These are phyloP conservation scores for Boletus tylopilopsis DNA, from an alignment of 768 basidiomycete genomes.

Conservation along the genomic window DNA sequence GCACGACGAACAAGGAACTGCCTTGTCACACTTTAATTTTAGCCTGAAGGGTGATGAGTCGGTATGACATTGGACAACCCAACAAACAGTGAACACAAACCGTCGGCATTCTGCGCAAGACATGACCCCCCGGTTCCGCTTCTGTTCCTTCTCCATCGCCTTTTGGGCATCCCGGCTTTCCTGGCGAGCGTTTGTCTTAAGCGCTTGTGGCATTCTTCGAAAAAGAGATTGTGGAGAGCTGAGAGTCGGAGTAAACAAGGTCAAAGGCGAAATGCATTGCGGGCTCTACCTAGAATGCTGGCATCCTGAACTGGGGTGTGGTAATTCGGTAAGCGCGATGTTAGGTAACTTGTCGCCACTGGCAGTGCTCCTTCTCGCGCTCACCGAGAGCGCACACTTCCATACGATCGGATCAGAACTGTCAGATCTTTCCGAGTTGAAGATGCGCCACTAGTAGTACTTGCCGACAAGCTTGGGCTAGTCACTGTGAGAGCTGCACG, in stretches of 20 bases:
- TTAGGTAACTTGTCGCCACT: slow-evolving; percentile 9
- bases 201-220: slow-evolving; percentile 45
- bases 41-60: slow-evolving; percentile 38
- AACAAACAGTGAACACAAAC: slow-evolving; percentile 30
- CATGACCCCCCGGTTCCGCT: slow-evolving; percentile 53
- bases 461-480: too few relatives aligned
- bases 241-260: not conserved
- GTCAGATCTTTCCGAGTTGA: too few relatives aligned
- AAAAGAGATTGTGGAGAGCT: not conserved
- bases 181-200: slow-evolving; percentile 41
- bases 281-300: not conserved
- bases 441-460: too few relatives aligned
- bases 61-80: not conserved
- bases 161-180: slow-evolving; percentile 38
- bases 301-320: slow-evolving; percentile 5
- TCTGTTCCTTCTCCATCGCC: slow-evolving; percentile 62
- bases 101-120: slow-evolving; percentile 63
- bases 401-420: too few relatives aligned
- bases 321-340: slow-evolving; percentile 4
- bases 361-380: not conserved
- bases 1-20: slow-evolving; percentile 51
- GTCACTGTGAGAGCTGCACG: too few relatives aligned
- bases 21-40: slow-evolving; percentile 76
- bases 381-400: not conserved
- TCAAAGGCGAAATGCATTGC: not conserved